Conservation (phyloP, 163 green algal species). For the Chlorella variabilis region DNA sequence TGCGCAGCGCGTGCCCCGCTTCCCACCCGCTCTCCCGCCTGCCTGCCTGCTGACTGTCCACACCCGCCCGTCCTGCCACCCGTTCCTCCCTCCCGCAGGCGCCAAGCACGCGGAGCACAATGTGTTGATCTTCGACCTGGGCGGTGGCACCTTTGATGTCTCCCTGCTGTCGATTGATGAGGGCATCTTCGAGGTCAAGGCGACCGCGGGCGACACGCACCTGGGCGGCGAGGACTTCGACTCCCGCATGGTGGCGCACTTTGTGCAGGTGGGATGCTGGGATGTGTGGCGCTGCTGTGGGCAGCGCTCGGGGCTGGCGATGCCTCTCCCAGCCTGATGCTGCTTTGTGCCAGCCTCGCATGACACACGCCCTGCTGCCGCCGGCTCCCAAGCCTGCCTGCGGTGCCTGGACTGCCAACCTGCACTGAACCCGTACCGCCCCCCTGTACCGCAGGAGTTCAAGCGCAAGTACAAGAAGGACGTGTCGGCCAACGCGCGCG, state of each 20-base stretch:
- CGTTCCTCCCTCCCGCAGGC: not conserved
- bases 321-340: no score
- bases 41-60: no score
- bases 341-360: no score
- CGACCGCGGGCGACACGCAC: slow-evolving; percentile 96
- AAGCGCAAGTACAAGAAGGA: slow-evolving; percentile 98
- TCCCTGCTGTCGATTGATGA: slow-evolving; percentile 97
- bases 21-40: no score
- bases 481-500: slow-evolving; percentile 87
- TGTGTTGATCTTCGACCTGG: slow-evolving; percentile 98
- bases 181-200: slow-evolving; percentile 99
- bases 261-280: slow-evolving; percentile 45
- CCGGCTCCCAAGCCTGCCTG: no score
- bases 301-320: no score
- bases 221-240: slow-evolving; percentile 99
- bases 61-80: no score
- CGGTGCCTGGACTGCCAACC: no score
- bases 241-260: slow-evolving; percentile 87
- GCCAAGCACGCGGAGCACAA: slow-evolving; percentile 77
- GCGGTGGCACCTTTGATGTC: slow-evolving; percentile 96
- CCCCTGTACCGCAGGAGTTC: slow-evolving; percentile 72
- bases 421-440: not conserved
- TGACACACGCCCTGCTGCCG: no score
- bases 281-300: not conserved
- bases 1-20: not conserved